Base-by-base conservation (phyloP, 2,329 filamentous ascomycete genomes). In the Fusarium sp. region DNA sequence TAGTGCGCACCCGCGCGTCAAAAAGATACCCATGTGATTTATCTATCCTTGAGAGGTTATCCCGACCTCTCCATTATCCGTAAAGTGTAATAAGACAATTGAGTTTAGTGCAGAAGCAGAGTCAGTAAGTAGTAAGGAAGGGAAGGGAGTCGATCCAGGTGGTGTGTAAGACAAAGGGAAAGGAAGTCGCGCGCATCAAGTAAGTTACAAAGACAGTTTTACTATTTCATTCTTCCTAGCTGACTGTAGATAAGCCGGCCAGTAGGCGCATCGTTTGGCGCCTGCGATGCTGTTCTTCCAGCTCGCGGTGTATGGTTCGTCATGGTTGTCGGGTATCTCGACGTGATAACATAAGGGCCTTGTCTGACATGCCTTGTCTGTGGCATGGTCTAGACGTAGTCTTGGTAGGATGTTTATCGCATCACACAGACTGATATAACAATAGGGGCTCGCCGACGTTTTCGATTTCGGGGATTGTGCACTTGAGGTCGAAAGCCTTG, bases 391-490 rank as follows among this genome's bases (percentile, higher is more conserved):
- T 33, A 58, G 57, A 42, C 44, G 62, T 44, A 44, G 55, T 36
- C 31, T 40, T 62, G 33, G 7, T 29, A n/a, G 24, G 27, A 42
- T 53, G 46, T 5, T 36, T 36, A 24, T 59, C 31, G 51, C 3
- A 33, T 82, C 76, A 84, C 63, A 83, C 82, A 57, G 90, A 91
- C 83, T 95, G 93, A 81, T 99, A 99, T 74, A 99, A 90, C 55
- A 99, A 88, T 59, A 99, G 88, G 24, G 96, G 96, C 84, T 99
- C 96, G 84, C 96, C 96, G 66, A 98, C 93, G 82, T 98, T 97
- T 85, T 98, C 96, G 83, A 99, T 98, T 84, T 99, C 96, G 56
- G 96, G 96, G 80, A 99, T 98, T 33, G 96, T 99, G 87, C 96
- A 99, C 83, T 98, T 98, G 67, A 99, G 89, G 82, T 99, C 96